Base-by-base conservation (phyloP, 192 early-diverging fungal species). In the Gigaspora rosea region DNA sequence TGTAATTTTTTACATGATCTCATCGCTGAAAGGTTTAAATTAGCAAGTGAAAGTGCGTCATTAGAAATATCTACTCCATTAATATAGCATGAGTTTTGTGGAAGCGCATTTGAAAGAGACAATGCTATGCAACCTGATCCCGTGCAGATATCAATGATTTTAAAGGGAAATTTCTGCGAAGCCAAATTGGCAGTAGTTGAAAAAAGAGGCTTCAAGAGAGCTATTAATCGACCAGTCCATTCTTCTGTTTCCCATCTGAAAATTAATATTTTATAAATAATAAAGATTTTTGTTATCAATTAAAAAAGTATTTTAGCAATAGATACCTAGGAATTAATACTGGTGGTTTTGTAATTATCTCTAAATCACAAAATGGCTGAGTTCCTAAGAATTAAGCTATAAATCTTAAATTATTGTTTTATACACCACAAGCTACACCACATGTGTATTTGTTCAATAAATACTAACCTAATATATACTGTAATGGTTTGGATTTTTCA, bases 221-320 rank as follows among this genome's bases (percentile, higher is more conserved):
- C 63, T 33, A 88, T 82, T 12, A 95, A 76, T 12, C 87, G 80
- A 33, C 86, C 66, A n/a, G 91, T 87, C 94, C 95, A 96, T 85
- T 96, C 94, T 83, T 98, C 95, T 2, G 97, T 98, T 82, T 98
- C 97, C 94, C 91, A 94, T 78, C 88, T 88, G 80, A 80, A 15
- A 46, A 41, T 56, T 46, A 63, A 52, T 47, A 15, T 13, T 76
- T 63, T 4, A 4, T 5, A 27, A 51, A 33, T 51, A 15, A 20
- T 68, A n/a, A n/a, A n/a, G n/a, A 12, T 4, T 27, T 61, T 66
- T 66, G 10, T 49, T 47, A 57, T 32, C 58, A 69, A 65, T 16
- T 9, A 22, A 22, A 52, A 56, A 35, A 52, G 46, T 13, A 20
- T 59, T 36, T 70, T 32, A 22, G 33, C n/a, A 10, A 51, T 6